Base-by-base conservation (phyloP, 176 grass and related monocot species). In the Carex myosuroides region DNA sequence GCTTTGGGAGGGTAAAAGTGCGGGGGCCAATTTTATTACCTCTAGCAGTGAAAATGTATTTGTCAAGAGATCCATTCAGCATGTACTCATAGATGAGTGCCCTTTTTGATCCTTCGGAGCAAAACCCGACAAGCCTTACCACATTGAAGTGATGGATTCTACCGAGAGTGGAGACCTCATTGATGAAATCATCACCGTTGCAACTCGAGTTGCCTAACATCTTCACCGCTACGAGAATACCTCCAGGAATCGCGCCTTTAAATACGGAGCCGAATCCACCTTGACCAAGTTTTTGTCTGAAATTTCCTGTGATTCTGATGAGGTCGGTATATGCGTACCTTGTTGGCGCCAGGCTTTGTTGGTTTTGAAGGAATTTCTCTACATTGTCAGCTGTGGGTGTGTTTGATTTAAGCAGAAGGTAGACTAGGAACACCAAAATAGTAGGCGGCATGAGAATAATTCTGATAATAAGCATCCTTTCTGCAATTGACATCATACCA, bases 41-140 rank as follows among this genome's bases (percentile, higher is more conserved):
- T 24, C 16, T 78, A 18, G 57, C 13, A 0, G 85, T 87, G 60
- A 91, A 94, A 64, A 94, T 91, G 20, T 86, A 88, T 67, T 89
- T 94, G 1, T 94, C 89, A 0, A 94, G 87, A 63, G 92, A 91
- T 2, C 92, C 87, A 79, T 87, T 89, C 0, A 81, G 52, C 90
- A 92, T 92, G 10, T 86, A 89, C 48, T 89, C 85, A 21, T 92
- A 92, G 5, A 92, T 65, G 6, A 92, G 78, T 18, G 83, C 88
- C 29, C 90, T 78, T 69, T 89, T 89, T n/a, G 84, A 70, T 62
- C 87, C 87, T 81, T 89, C 20, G 21, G 88, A 60, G 10, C 81
- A 89, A 83, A 91, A 91, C 29, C 90, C 90, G 9, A 89, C 7
- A 0, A 91, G 87, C 0, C 52, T 84, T 21, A 91, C 87, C 39